Evolutionary conservation across 768 basidiomycete species (phyloP).

Genomic region (Sporobolomyces roseus): DNA sequence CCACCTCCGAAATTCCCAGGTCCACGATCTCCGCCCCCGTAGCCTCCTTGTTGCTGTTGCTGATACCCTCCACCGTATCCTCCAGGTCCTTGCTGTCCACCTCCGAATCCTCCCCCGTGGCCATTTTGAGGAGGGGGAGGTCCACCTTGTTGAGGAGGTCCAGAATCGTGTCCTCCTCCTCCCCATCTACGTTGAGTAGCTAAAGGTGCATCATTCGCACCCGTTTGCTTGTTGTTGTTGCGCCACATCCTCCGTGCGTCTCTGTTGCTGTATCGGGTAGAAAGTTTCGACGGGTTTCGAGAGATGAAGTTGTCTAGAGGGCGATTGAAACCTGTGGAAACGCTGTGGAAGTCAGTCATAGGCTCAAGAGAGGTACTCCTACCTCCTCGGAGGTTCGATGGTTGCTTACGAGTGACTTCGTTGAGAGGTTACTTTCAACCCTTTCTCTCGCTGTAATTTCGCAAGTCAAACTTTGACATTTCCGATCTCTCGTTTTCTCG

Average conservation of each 20-base stretch:
- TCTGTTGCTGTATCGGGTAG: neutral
- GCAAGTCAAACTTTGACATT: too few species aligned
- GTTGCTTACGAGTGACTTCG: too few species aligned
- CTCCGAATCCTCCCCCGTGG: neutral
- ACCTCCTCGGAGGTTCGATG: too few species aligned
- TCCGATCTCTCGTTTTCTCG: too few species aligned
- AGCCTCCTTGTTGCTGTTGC: slow-evolving; percentile 15
- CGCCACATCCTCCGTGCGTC: slow-evolving; percentile 21
- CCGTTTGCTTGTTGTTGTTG: slow-evolving; percentile 28
- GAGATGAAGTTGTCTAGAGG: too few species aligned
- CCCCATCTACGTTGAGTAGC: slow-evolving; percentile 40
- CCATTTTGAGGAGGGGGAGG: slow-evolving; percentile 17
- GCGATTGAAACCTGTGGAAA: too few species aligned
- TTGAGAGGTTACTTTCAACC: too few species aligned
- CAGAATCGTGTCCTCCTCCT: slow-evolving; percentile 23
- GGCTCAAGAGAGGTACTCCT: too few species aligned
- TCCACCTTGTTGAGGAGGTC: neutral
- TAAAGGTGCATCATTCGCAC: slow-evolving; percentile 40
- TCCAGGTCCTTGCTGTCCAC: slow-evolving; percentile 1
- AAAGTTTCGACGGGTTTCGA: neutral
- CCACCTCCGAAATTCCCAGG: neutral
- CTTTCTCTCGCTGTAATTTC: too few species aligned
- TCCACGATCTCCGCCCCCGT: slow-evolving; percentile 33
- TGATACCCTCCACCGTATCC: slow-evolving; percentile 15
- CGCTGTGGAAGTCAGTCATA: too few species aligned